Base-by-base conservation (phyloP, 441 rosid genomes). In the Jatropha podagrica region DNA sequence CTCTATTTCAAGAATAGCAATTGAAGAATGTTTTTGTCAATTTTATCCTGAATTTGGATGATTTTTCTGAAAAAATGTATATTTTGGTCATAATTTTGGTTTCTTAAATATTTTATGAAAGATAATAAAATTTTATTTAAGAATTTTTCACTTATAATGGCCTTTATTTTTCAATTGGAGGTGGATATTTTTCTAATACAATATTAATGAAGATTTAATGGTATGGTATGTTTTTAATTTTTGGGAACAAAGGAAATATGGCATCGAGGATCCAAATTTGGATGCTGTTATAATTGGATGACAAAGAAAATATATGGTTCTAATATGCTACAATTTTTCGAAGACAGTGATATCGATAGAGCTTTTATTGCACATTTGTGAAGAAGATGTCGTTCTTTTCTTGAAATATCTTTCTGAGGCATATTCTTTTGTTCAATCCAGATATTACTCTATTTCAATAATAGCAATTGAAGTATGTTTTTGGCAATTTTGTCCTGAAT, bases 401-500 rank as follows among this genome's bases (percentile, higher is more conserved):
- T 12, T 71, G 55, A 20, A 58, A 6, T 0, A n/a, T 71, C 54
- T 71, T 1, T 42, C 23, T 32, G 32, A 32, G 32, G 1, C 1
- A 32, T 32, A 32, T 32, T 32, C 32, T 32, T 32, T 32, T 0
- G 32, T 32, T 32, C 32, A 32, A 32, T 32, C 32, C 1, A 32
- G 1, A 32, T 32, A 32, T 32, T 32, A 32, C 32, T 32, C 32
- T 32, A 32, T 32, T 32, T 1, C 2, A 32, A 32, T 0, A 32
- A 32, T 32, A 2, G 1, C 32, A 32, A 32, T 32, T 32, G 32
- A 32, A 32, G 32, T 0, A 32, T 1, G 32, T 32, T 11, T 71
- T 3, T 71, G 74, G 74, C 65, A 56, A 41, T 41, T 71, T n/a
- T 56, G 65, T 23, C 65, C 74, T 2, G 65, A 71, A 41, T 13